Conservation (phyloP, 2,329 filamentous ascomycete genomes). For the Ophiostoma fasciatum region DNA sequence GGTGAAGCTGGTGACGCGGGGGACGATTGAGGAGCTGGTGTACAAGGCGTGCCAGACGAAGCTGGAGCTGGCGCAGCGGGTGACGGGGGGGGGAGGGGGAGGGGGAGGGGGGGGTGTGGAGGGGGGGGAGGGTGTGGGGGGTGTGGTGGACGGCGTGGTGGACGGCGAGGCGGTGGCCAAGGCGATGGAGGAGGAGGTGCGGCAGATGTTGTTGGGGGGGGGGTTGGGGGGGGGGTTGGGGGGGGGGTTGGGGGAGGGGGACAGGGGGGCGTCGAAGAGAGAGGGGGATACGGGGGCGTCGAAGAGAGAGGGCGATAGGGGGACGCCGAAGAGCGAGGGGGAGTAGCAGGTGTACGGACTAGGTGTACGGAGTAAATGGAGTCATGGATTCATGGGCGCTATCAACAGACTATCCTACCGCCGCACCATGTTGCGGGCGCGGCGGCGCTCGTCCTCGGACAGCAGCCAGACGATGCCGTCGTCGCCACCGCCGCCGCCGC, state of each 20-base stretch:
- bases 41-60: constrained; percentile 86
- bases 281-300: constrained; percentile 30
- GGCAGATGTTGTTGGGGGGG: constrained; percentile 23
- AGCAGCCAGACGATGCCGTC: constrained; percentile 59
- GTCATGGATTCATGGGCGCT: no score
- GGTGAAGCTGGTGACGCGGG: constrained; percentile 63
- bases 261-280: constrained; percentile 19
- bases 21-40: constrained; percentile 87
- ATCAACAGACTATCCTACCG: no score
- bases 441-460: constrained; percentile 56
- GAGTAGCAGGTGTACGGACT: no score
- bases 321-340: constrained; percentile 6
- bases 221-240: no score
- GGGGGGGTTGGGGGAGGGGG: no score
- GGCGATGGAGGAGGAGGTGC: constrained; percentile 29
- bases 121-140: constrained; percentile 16
- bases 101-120: constrained; percentile 21
- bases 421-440: constrained; percentile 53
- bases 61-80: constrained; percentile 62
- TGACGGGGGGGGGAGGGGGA: constrained; percentile 20
- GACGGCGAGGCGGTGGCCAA: constrained; percentile 15
- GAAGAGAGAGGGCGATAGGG: constrained; percentile 15
- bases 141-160: constrained; percentile 13
- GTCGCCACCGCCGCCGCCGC: constrained; percentile 29
- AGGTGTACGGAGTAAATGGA: no score